A percentile compares a stretch with the other conserved stretches of the same genome.
Evolutionary conservation across 2,329 filamentous ascomycete species (phyloP).

Genomic region (Neonectria ditissima): DNA sequence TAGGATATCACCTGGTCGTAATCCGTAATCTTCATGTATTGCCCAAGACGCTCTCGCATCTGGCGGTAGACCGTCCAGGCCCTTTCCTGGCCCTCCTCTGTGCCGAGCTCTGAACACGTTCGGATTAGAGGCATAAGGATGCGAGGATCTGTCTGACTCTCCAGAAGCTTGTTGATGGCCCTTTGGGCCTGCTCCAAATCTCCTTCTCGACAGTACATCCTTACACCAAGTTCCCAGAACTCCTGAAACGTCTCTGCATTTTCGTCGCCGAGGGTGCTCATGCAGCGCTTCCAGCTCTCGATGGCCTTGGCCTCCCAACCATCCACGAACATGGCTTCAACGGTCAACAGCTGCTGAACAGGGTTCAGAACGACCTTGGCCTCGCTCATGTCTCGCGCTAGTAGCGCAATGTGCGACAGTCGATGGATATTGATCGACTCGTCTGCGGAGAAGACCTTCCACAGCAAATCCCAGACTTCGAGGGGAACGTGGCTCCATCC

Average conservation of each 20-base stretch:
- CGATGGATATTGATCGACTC: conserved; percentile 64
- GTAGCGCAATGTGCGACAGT: conserved; percentile 69
- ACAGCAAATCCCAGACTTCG: conserved; percentile 73
- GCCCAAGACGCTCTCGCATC: conserved; percentile 70
- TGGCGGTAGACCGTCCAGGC: conserved; percentile 77
- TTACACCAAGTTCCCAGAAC: conserved; percentile 75
- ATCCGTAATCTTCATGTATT: conserved; percentile 75
- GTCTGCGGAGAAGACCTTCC: conserved; percentile 69
- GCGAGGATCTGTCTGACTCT: conserved; percentile 62
- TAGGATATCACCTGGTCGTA: conserved; percentile 80
- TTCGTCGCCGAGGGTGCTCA: conserved; percentile 63
- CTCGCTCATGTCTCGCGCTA: conserved; percentile 75
- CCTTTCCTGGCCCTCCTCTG: conserved; percentile 59
- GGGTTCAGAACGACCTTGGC: conserved; percentile 66
- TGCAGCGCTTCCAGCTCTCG: conserved; percentile 71
- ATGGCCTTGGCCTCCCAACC: conserved; percentile 71
- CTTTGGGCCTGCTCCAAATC: conserved; percentile 70
- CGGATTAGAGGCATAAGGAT: conserved; percentile 77
- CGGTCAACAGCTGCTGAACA: conserved; percentile 72
- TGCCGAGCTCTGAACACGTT: conserved; percentile 68
- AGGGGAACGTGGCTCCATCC: conserved; percentile 67
- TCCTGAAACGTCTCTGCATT: conserved; percentile 59
- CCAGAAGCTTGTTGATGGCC: conserved; percentile 66
- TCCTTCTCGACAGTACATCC: conserved; percentile 70
- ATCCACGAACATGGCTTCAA: conserved; percentile 75